Base-by-base conservation (phyloP, 805 yeast species). In the Lipomyces mesembrius region DNA sequence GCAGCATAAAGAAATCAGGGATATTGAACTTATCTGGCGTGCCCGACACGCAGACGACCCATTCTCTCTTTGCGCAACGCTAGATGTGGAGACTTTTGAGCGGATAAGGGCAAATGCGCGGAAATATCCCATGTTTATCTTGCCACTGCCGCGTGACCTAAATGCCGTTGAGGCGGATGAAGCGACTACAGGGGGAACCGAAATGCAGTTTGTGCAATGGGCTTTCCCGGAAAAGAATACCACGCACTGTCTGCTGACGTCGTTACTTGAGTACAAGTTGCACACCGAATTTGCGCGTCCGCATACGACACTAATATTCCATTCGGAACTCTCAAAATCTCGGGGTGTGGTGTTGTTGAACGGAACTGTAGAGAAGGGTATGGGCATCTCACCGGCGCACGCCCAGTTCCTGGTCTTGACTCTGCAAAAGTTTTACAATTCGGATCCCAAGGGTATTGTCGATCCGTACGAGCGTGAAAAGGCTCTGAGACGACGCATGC, bases 121-220 rank as follows among this genome's bases (percentile, higher is more conserved):
- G 74, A 82, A 81, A 67, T 86, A 89, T 75, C 97, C 97, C 27
- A 83, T 86, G 43, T 95, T 95, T 78, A 88, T 95, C n/a, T 82
- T 95, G 29, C 99, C 99, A 0, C 79, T 95, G 63, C 97, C 98
- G 4, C 86, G 88, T 72, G 86, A 81, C 22, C 35, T 52, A 39
- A 46, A 49, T n/a, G 53, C 58, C 43, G 52, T 55, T 51, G 59
- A 52, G 25, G 69, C 32, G n/a, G 22, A 59, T n/a, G 57, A 46
- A 29, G 29, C 56, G 22, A 59, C 65, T 29, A 80, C 80, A 49
- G 81, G 80, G 14, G 82, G 79, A 14, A 72, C 77, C 8, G 99
- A 95, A 79, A 83, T 95, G 79, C 98, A 95, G 75, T 92, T 89
- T 76, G 86, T 93, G 27, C 98, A 95, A 79, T 95, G 99, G 99